Evolutionary conservation across 257 asterid genomes (phyloP), one percentile per base, ranked within the genome.

Genomic region (Orobanche coerulescens): DNA sequence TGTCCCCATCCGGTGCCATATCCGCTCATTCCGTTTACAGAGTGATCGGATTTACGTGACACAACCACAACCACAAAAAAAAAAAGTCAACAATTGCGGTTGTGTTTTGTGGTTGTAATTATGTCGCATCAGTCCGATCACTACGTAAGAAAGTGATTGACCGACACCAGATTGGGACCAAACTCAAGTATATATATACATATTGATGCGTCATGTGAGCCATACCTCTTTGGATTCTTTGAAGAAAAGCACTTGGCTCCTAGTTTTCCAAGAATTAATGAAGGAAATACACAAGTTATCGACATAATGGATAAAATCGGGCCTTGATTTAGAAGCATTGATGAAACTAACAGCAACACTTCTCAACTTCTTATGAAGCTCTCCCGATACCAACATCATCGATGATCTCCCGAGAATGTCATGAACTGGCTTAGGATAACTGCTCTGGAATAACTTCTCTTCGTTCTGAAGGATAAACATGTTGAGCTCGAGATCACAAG

Each of bases 191-290:
- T n/a, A n/a, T n/a, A n/a, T n/a, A n/a, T n/a, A n/a, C n/a, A n/a
- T n/a, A n/a, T n/a, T n/a, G n/a, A n/a, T n/a, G n/a, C n/a, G n/a
- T n/a, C n/a, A n/a, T n/a, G n/a, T n/a, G n/a, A n/a, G n/a, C n/a
- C n/a, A n/a, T n/a, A 81, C 96, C 90, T 76, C 22, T 77, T 86
- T 89, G 24, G 95, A 86, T 55, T 78, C 75, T 62, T 74, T 77
- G 62, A 72, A 68, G 71, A 89, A 84, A 44, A 12, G 34, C 61
- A 89, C 47, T 23, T 69, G 61, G 1, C 2, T 68, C 13, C 59
- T 66, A 0, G 58, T 60, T 70, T 58, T 75, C 89, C 88, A 81
- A 0, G 89, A 78, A 0, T 74, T 54, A 3, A 79, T 42, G 28
- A 76, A 66, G 0, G 74, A 57, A 20, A 55, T 5, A 0, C 81